Conservation (phyloP, 352 stramenopile genomes). For the Phytophthora pisi region DNA sequence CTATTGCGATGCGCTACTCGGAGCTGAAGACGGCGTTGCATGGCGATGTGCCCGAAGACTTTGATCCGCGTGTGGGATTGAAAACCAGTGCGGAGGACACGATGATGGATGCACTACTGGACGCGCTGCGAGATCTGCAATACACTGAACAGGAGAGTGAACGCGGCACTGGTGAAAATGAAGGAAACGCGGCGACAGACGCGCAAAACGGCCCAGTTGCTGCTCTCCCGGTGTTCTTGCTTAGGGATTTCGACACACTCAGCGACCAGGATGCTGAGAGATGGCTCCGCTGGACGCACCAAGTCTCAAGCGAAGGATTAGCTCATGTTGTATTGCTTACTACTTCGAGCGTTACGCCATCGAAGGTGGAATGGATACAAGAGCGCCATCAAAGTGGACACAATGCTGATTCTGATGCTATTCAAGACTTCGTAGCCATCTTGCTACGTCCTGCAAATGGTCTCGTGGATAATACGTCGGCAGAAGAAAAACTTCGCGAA, state of each 20-base stretch:
- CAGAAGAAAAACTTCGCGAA: constrained; percentile 56
- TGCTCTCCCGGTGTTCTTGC: constrained; percentile 54
- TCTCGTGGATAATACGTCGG: constrained; percentile 44
- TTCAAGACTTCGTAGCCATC: constrained; percentile 62
- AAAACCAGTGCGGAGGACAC: constrained; percentile 26
- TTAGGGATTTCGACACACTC: constrained; percentile 59
- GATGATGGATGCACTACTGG: constrained; percentile 35
- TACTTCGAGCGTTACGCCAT: constrained; percentile 46
- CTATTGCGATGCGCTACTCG: constrained; percentile 45
- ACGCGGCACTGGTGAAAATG: not conserved
- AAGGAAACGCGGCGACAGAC: not conserved
- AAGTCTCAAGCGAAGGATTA: constrained; percentile 47
- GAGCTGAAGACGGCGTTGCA: constrained; percentile 49
- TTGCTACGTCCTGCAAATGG: constrained; percentile 63
- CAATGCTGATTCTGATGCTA: constrained; percentile 1
- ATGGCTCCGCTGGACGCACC: constrained; percentile 61
- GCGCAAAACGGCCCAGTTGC: not conserved
- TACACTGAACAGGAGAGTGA: constrained; percentile 5
- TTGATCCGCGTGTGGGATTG: constrained; percentile 34
- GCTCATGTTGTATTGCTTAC: constrained; percentile 69
- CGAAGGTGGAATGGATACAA: constrained; percentile 49
- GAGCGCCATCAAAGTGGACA: constrained; percentile 29
- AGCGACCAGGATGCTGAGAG: constrained; percentile 34
- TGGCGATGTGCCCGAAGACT: constrained; percentile 47
- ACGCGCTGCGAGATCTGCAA: constrained; percentile 27